A percentile compares a stretch with the other conserved stretches of the same genome.
Evolutionary conservation across 352 stramenopile species (phyloP).

Genomic region (Ophiocytium majus): DNA sequence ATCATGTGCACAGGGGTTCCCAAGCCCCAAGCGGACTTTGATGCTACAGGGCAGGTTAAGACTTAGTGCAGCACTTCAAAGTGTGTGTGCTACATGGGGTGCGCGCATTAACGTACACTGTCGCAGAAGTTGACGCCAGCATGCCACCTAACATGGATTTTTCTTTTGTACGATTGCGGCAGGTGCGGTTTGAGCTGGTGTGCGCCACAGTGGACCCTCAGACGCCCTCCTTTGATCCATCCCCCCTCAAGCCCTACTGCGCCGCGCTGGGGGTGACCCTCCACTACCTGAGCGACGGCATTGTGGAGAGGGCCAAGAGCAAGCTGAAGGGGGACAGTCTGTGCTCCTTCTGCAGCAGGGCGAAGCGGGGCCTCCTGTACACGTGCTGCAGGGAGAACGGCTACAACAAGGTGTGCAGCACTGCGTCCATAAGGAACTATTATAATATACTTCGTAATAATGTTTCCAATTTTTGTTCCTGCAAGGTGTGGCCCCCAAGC

Average conservation of each 20-base stretch:
- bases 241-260: slow-evolving; percentile 92
- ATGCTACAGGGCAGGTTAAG: no score
- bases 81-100: no score
- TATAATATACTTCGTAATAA: no score
- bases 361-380: slow-evolving; percentile 97
- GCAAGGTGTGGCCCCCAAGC: no score
- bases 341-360: slow-evolving; percentile 88
- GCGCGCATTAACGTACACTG: no score
- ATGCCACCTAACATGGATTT: no score
- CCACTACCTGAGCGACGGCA: slow-evolving; percentile 60
- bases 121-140: no score
- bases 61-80: no score
- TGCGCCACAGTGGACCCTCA: slow-evolving; percentile 93
- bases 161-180: background rate
- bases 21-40: no score
- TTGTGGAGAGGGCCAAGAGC: slow-evolving; percentile 69
- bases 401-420: slow-evolving; percentile 75
- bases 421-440: no score
- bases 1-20: no score
- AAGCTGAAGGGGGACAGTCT: slow-evolving; percentile 77
- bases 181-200: slow-evolving; percentile 82
- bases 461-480: no score
- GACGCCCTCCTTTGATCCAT: slow-evolving; percentile 93
- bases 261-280: slow-evolving; percentile 78
- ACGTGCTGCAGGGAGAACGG: slow-evolving; percentile 82